Percentiles rank a stretch among this genome's conserved stretches.
These are phyloP conservation scores for Claviceps sp. DNA, from an alignment of 2,329 filamentous ascomycete species.

Conservation along the genomic window DNA sequence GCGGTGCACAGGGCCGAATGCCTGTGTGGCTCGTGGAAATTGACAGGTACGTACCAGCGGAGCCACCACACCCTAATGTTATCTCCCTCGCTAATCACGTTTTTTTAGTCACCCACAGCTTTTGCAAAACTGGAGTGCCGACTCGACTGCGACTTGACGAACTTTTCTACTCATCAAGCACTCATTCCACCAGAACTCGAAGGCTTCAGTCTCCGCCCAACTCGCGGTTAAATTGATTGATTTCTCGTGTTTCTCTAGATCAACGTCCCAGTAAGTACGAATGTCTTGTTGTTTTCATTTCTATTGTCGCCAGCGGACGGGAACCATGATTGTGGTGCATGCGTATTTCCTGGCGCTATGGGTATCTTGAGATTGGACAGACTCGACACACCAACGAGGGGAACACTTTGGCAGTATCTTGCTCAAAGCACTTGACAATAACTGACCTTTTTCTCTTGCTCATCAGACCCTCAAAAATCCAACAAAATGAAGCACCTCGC, in stretches of 20 bases:
- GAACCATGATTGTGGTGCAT: too few species aligned
- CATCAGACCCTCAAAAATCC: slow-evolving; percentile 8
- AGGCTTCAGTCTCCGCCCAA: slow-evolving; percentile 98
- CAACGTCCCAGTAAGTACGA: slow-evolving; percentile 21
- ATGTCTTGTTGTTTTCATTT: not conserved
- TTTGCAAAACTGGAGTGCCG: slow-evolving; percentile 16
- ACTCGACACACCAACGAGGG: too few species aligned
- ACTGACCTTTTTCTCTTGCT: not conserved
- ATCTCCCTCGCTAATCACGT: slow-evolving; percentile 13
- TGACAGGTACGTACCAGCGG: not conserved
- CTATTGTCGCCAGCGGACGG: not conserved
- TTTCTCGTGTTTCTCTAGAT: slow-evolving; percentile 61
- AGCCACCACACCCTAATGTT: slow-evolving; percentile 12
- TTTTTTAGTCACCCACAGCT: slow-evolving; percentile 21
- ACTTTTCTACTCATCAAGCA: slow-evolving; percentile 17
- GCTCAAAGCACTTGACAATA: not conserved
- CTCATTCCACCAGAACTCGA: slow-evolving; percentile 57
- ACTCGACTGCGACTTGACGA: slow-evolving; percentile 12
- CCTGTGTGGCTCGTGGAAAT: not conserved
- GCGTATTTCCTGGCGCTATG: too few species aligned
- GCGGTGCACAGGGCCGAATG: not conserved
- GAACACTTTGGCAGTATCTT: too few species aligned
- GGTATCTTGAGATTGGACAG: too few species aligned
- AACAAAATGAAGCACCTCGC: slow-evolving; percentile 99
- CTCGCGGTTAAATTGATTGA: slow-evolving; percentile 99